phyloP scores from a whole-genome alignment of 495 filamentous ascomycete genomes.

The Tetracladium setigerum region DNA sequence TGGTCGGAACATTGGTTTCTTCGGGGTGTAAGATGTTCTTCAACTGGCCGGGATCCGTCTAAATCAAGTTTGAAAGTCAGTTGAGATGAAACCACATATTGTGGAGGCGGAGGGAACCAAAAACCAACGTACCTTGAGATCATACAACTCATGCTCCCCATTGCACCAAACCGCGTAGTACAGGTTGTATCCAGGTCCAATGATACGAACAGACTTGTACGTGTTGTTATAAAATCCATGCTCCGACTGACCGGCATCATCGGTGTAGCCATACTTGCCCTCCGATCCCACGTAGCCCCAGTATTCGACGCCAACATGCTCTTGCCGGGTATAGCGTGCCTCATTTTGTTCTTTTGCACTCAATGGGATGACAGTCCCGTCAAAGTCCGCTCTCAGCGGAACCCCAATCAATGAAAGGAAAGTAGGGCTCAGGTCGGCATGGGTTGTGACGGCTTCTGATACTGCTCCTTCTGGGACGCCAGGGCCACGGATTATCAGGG shows the following conservation, averaged over 20 bases:
- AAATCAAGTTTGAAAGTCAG: not conserved
- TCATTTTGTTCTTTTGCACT: slow-evolving; percentile 14
- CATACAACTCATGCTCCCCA: slow-evolving; percentile 52
- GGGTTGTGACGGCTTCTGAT: slow-evolving; percentile 45
- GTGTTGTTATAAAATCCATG: slow-evolving; percentile 35
- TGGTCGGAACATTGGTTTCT: not conserved
- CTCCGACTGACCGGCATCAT: not conserved
- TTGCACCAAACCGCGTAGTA: slow-evolving; percentile 57
- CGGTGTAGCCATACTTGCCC: slow-evolving; percentile 26
- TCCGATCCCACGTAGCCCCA: slow-evolving; percentile 44
- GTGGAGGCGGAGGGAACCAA: not conserved
- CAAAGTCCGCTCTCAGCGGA: slow-evolving; percentile 37
- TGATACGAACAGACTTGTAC: slow-evolving; percentile 48
- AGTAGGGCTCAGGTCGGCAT: slow-evolving; percentile 57
- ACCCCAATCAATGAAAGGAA: slow-evolving; percentile 43
- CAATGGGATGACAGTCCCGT: slow-evolving; percentile 44
- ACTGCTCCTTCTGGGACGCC: slow-evolving; percentile 29
- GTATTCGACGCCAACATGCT: slow-evolving; percentile 52
- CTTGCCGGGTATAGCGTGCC: slow-evolving; percentile 26
- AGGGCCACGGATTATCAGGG: slow-evolving; percentile 50
- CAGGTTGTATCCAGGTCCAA: slow-evolving; percentile 40
- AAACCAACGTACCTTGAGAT: slow-evolving; percentile 35
- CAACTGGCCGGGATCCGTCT: slow-evolving; percentile 46
- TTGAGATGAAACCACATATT: not conserved
- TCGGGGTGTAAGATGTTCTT: slow-evolving; percentile 37